These are phyloP conservation scores for Diaporthe vaccinii DNA, from an alignment of 2,329 filamentous ascomycete genomes.

Conservation along the genomic window DNA sequence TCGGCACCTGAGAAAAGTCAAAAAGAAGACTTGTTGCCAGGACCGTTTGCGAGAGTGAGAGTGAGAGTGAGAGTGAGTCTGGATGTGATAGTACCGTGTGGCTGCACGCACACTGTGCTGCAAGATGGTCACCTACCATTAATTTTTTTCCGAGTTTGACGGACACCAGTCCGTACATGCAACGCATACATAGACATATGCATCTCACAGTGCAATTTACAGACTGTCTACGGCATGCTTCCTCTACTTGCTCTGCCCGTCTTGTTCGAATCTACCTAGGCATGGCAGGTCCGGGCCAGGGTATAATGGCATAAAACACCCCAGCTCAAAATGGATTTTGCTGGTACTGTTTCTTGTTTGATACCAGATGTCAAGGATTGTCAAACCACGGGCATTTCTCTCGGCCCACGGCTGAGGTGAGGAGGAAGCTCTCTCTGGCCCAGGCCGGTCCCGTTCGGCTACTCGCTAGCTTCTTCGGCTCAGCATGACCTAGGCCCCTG, in stretches of 20 bases:
- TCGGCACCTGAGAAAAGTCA: not conserved
- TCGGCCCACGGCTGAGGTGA: slow-evolving; percentile 23
- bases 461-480: not conserved
- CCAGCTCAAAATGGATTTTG: not conserved
- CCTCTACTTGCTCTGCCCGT: not conserved
- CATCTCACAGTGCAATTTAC: slow-evolving; percentile 9
- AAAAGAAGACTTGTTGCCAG: not conserved
- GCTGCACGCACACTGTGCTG: slow-evolving; percentile 29
- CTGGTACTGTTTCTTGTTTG: not conserved
- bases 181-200: slow-evolving; percentile 1
- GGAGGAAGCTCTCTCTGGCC: not conserved
- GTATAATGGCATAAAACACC: not conserved
- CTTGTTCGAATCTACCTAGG: not conserved
- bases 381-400: not conserved
- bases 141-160: slow-evolving; percentile 1
- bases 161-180: slow-evolving; percentile 2
- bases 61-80: slow-evolving; percentile 21
- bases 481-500: not conserved
- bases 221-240: not conserved
- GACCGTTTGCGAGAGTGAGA: slow-evolving; percentile 14
- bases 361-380: not conserved
- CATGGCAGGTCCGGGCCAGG: not conserved
- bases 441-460: slow-evolving; percentile 21
- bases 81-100: slow-evolving; percentile 3
- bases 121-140: not conserved